Percentiles rank a stretch among this genome's conserved stretches.
Evolutionary conservation across 2,329 filamentous ascomycete genomes (phyloP).

Genomic region (Atkinsonella texensis): DNA sequence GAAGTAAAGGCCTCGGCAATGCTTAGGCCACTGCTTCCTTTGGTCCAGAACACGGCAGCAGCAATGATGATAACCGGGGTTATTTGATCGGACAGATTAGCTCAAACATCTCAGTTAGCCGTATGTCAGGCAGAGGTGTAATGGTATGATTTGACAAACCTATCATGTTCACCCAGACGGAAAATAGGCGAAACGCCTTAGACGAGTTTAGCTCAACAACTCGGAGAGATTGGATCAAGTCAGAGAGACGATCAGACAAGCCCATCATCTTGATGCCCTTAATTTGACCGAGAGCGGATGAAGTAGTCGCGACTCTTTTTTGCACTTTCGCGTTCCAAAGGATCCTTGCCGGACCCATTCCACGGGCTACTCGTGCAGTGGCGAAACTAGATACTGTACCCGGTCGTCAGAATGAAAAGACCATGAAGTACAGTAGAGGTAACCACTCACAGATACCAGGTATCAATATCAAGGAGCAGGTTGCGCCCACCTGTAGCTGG

Average conservation of each 20-base stretch:
- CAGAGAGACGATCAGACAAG: background rate
- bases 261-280: background rate
- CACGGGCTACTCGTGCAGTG: background rate
- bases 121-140: too few species aligned
- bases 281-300: background rate
- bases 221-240: background rate
- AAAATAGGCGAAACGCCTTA: background rate
- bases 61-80: conserved; percentile 2
- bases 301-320: background rate
- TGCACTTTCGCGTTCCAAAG: conserved; percentile 1
- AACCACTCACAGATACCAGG: background rate
- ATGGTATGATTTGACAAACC: too few species aligned
- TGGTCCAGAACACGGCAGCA: conserved; percentile 11
- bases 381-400: background rate
- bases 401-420: too few species aligned
- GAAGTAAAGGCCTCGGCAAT: conserved; percentile 21
- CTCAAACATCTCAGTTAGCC: background rate
- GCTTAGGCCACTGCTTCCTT: conserved; percentile 14
- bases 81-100: background rate
- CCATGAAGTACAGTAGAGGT: too few species aligned
- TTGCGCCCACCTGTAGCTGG: conserved; percentile 31
- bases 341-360: background rate
- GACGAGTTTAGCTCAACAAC: background rate
- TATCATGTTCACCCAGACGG: too few species aligned
- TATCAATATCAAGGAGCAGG: conserved; percentile 26